A percentile compares a stretch with the other conserved stretches of the same genome.
Evolutionary conservation across 2,329 filamentous ascomycete species (phyloP).

Genomic region (Zalaria obscura): DNA sequence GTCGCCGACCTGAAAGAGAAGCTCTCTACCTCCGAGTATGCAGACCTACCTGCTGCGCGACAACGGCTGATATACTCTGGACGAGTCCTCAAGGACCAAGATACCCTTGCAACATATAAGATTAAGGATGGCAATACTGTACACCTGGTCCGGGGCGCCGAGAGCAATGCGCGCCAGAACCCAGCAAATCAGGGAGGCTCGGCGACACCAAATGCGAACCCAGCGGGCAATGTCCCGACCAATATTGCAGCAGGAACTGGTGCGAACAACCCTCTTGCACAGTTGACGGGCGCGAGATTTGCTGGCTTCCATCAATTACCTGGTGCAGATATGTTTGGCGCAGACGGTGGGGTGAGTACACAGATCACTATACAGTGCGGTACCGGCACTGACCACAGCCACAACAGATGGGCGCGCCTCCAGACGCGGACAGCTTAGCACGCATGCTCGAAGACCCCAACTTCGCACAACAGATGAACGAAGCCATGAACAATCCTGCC

Average conservation of each 20-base stretch:
- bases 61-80: slow-evolving; percentile 97
- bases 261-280: slow-evolving; percentile 79
- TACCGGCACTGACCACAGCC: slow-evolving; percentile 9
- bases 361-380: no score
- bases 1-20: slow-evolving; percentile 82
- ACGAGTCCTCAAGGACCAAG: slow-evolving; percentile 87
- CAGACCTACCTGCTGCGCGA: slow-evolving; percentile 73
- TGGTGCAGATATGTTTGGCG: slow-evolving; percentile 76
- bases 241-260: slow-evolving; percentile 68
- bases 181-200: slow-evolving; percentile 35
- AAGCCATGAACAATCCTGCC: slow-evolving; percentile 87
- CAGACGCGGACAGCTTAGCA: slow-evolving; percentile 64
- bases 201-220: slow-evolving; percentile 23
- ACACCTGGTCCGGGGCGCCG: slow-evolving; percentile 91
- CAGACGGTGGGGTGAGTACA: slow-evolving; percentile 72
- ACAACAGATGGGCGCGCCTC: slow-evolving; percentile 78
- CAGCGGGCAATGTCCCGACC: slow-evolving; percentile 49
- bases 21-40: slow-evolving; percentile 66
- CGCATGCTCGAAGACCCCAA: slow-evolving; percentile 81
- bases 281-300: slow-evolving; percentile 82
- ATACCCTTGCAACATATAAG: slow-evolving; percentile 75
- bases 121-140: slow-evolving; percentile 93
- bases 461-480: slow-evolving; percentile 77
- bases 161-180: slow-evolving; percentile 60
- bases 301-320: slow-evolving; percentile 85